Evolutionary conservation across 768 basidiomycete species (phyloP), one percentile per base, ranked within the genome.

Genomic region (Jaapia argillacea): DNA sequence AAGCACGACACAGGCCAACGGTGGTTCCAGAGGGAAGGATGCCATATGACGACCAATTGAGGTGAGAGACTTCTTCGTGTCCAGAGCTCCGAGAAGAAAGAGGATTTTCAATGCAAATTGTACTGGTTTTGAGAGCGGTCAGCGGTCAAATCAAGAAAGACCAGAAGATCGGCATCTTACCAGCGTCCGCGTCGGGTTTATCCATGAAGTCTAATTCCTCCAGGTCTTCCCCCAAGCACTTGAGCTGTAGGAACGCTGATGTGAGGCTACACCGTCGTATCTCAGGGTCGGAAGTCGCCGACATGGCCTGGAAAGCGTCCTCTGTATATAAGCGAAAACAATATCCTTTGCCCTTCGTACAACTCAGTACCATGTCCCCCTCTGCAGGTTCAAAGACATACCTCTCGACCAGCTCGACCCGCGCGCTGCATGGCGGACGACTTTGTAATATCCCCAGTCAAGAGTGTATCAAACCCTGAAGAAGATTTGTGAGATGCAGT

Each of bases 301-400:
- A 63, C 72, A 98, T 75, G 7, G 63, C 60, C 36, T 74, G 67
- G 61, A 85, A 98, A 4, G 78, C 73, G 3, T 76, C 70, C 58
- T 93, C 85, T 0, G 94, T 91, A 63, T 94, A 99, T 10, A 99
- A 66, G 20, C 96, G 78, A 64, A 87, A 99, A 62, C 96, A 99
- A 38, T 74, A 68, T 5, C 96, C 96, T 24, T 70, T 65, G 3
- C 87, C 81, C 85, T 89, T 46, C 43, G 35, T 41, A 35, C 24
- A 40, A 26, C 28, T 6, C 22, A 18, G 28, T 10, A 41, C 26
- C 40, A 14, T 33, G 38, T 10, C 22, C 5, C 24, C 14, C 20
- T 21, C 14, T 6, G 7, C 39, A 1, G 18, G 14, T 3, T 25
- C 26, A 5, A 23, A 0, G 18, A 55, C 64, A 36, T 54, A 85